These are phyloP conservation scores for Secale cereale DNA, from an alignment of 176 grass and related monocot genomes.

Conservation along the genomic window DNA sequence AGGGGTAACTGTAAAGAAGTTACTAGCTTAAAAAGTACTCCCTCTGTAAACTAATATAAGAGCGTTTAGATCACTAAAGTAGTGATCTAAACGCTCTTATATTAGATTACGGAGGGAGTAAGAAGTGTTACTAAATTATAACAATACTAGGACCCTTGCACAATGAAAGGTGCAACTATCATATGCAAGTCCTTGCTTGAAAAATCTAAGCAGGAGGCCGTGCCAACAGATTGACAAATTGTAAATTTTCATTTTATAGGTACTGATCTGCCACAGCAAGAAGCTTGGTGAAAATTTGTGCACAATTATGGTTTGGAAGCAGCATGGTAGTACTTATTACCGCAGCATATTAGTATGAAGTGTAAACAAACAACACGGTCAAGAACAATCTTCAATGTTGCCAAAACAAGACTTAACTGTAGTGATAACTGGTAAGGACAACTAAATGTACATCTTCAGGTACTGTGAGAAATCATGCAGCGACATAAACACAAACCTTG, in stretches of 20 bases:
- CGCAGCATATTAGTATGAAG: not conserved
- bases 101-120: too few relatives aligned
- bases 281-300: not conserved
- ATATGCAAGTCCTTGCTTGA: not conserved
- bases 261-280: not conserved
- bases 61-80: too few relatives aligned
- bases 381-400: not conserved
- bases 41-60: too few relatives aligned
- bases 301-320: not conserved
- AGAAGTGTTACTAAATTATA: not conserved
- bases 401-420: not conserved
- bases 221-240: not conserved
- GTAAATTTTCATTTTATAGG: not conserved
- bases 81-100: too few relatives aligned
- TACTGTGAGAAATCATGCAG: not conserved
- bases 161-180: not conserved
- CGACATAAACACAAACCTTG: constrained; percentile 41
- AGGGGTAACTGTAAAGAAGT: not conserved
- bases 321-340: not conserved
- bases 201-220: not conserved
- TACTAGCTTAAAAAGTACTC: not conserved
- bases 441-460: not conserved
- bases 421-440: not conserved
- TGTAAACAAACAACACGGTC: not conserved
- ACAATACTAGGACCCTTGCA: not conserved